phyloP scores from a whole-genome alignment of 495 filamentous ascomycete species.

The Trichodelitschia bisporula region DNA sequence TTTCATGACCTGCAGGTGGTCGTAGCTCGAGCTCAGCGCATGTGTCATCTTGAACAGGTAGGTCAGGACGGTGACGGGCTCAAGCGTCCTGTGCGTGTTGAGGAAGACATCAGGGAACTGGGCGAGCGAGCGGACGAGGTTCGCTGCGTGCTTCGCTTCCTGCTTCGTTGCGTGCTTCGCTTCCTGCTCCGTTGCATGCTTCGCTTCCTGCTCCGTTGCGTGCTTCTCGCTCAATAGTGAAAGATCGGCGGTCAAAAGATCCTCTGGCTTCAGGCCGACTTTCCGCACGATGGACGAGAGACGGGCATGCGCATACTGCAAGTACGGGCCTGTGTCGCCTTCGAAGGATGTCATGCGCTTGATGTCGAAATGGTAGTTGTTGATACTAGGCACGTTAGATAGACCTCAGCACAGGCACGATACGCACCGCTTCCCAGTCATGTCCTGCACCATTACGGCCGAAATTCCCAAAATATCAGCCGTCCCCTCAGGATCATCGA shows the following conservation, averaged over 20 bases:
- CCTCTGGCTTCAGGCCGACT: constrained; percentile 18
- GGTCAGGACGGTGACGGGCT: constrained; percentile 30
- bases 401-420: not conserved
- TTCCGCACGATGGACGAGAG: constrained; percentile 38
- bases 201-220: no score
- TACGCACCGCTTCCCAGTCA: constrained; percentile 38
- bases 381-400: constrained; percentile 21
- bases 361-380: constrained; percentile 43
- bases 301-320: constrained; percentile 45
- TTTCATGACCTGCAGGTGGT: constrained; percentile 15
- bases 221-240: constrained; percentile 30
- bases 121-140: constrained; percentile 32
- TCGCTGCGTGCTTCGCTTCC: constrained; percentile 30
- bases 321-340: constrained; percentile 43
- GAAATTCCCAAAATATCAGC: constrained; percentile 33
- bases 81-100: constrained; percentile 35
- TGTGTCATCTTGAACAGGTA: constrained; percentile 21
- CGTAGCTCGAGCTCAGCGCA: constrained; percentile 14
- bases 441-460: constrained; percentile 50
- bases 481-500: constrained; percentile 30
- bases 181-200: constrained; percentile 33
- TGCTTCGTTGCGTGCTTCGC: constrained; percentile 33
- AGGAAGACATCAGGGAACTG: constrained; percentile 38
- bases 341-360: constrained; percentile 46
- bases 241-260: constrained; percentile 27